Conservation (phyloP, 2,329 filamentous ascomycete genomes). For the Calonectria pseudoturangicola region DNA sequence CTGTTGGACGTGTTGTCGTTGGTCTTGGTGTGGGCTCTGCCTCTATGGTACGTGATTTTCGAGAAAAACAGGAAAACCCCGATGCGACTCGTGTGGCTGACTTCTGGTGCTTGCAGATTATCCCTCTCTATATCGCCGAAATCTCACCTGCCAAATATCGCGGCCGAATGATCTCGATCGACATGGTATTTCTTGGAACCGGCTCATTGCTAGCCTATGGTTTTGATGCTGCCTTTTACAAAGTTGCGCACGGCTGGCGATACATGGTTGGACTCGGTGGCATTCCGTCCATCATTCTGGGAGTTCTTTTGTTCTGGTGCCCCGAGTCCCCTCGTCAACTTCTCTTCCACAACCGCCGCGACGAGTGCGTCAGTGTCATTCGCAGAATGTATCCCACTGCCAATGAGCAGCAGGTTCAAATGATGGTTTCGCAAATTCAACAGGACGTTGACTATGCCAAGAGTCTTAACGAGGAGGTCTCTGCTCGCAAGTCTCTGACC, state of each 20-base stretch:
- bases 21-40: conserved; percentile 65
- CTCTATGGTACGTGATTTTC: conserved; percentile 59
- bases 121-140: conserved; percentile 54
- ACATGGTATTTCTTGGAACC: conserved; percentile 50
- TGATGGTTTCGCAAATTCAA: conserved; percentile 48
- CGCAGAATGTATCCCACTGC: conserved; percentile 44
- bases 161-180: conserved; percentile 52
- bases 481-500: conserved; percentile 42
- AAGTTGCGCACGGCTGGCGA: conserved; percentile 55
- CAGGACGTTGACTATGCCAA: conserved; percentile 40
- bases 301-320: conserved; percentile 45
- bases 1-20: conserved; percentile 46
- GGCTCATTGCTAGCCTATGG: conserved; percentile 48
- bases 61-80: too few relatives aligned
- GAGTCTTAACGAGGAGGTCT: conserved; percentile 45
- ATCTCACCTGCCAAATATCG: conserved; percentile 49
- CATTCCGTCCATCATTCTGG: conserved; percentile 47
- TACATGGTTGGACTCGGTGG: conserved; percentile 47
- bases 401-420: conserved; percentile 54
- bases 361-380: conserved; percentile 54
- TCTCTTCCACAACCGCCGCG: conserved; percentile 55
- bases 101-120: conserved; percentile 32
- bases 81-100: conserved; percentile 1
- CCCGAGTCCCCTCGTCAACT: conserved; percentile 49
- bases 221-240: conserved; percentile 58